Percentiles rank a stretch among this genome's conserved stretches.
phyloP scores from a whole-genome alignment of 495 filamentous ascomycete species.

The Penicillium malachiteum region DNA sequence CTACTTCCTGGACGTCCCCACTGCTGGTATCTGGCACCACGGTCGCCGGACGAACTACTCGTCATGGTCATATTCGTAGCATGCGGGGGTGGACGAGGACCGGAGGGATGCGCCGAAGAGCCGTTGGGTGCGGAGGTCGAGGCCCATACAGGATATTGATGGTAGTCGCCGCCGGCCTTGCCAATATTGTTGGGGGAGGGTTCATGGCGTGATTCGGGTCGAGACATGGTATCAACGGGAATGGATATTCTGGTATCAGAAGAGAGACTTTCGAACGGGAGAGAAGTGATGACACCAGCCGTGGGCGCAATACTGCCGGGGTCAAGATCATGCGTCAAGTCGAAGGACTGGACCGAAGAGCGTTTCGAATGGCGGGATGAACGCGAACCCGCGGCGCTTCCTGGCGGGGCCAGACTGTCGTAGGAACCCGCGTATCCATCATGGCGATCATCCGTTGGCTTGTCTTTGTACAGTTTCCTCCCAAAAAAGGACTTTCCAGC shows the following conservation, averaged over 20 bases:
- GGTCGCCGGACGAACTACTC: slow-evolving; percentile 61
- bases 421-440: slow-evolving; percentile 51
- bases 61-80: slow-evolving; percentile 64
- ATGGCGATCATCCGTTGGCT: slow-evolving; percentile 55
- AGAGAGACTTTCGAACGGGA: slow-evolving; percentile 79
- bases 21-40: slow-evolving; percentile 67
- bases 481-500: slow-evolving; percentile 86
- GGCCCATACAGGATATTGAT: slow-evolving; percentile 83
- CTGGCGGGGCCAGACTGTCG: slow-evolving; percentile 49
- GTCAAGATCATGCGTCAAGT: slow-evolving; percentile 50
- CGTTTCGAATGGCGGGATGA: slow-evolving; percentile 79
- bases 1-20: slow-evolving; percentile 59
- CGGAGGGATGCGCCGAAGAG: slow-evolving; percentile 58
- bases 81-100: slow-evolving; percentile 70
- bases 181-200: slow-evolving; percentile 79
- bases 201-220: slow-evolving; percentile 67
- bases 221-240: slow-evolving; percentile 72
- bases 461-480: slow-evolving; percentile 73
- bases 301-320: slow-evolving; percentile 62
- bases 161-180: slow-evolving; percentile 74
- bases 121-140: slow-evolving; percentile 43
- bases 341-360: slow-evolving; percentile 72
- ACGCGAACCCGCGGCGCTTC: slow-evolving; percentile 63
- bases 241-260: slow-evolving; percentile 68
- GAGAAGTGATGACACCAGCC: slow-evolving; percentile 84